Evolutionary conservation across 164 flowering plant species (phyloP).

Genomic region (Aristolochia contorta): DNA sequence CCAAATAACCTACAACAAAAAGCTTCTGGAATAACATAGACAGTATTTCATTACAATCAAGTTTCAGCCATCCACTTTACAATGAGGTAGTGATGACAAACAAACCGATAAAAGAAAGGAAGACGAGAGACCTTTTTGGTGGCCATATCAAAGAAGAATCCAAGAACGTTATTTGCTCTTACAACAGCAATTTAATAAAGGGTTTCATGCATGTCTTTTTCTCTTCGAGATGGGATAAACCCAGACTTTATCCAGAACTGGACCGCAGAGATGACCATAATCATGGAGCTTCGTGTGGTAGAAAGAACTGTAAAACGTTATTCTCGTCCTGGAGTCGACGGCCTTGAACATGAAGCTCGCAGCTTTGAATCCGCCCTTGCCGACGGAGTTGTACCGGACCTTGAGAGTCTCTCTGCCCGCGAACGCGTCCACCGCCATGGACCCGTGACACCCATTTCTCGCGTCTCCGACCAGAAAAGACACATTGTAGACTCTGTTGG

Average conservation of each 20-base stretch:
- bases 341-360: slow-evolving; percentile 10
- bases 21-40: too few relatives aligned
- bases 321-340: slow-evolving; percentile 9
- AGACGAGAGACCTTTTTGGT: too few relatives aligned
- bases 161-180: too few relatives aligned
- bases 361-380: slow-evolving; percentile 12
- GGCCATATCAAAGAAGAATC: too few relatives aligned
- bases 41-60: too few relatives aligned
- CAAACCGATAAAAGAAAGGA: too few relatives aligned
- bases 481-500: slow-evolving; percentile 8
- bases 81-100: too few relatives aligned
- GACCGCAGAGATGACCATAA: slow-evolving; percentile 10
- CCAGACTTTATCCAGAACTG: slow-evolving; percentile 9
- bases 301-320: slow-evolving; percentile 14
- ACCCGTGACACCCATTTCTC: slow-evolving; percentile 8
- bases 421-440: slow-evolving; percentile 11
- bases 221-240: slow-evolving; percentile 4
- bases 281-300: slow-evolving; percentile 12
- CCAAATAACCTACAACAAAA: too few relatives aligned
- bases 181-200: too few relatives aligned
- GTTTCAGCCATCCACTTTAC: too few relatives aligned
- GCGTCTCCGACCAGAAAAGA: slow-evolving; percentile 9
- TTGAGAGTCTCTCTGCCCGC: slow-evolving; percentile 8
- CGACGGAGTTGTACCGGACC: slow-evolving; percentile 5
- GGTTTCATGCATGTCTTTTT: background rate